Percentiles rank a stretch among this genome's conserved stretches.
Evolutionary conservation across 2,329 filamentous ascomycete genomes (phyloP).

Genomic region (Laburnicola sp.): DNA sequence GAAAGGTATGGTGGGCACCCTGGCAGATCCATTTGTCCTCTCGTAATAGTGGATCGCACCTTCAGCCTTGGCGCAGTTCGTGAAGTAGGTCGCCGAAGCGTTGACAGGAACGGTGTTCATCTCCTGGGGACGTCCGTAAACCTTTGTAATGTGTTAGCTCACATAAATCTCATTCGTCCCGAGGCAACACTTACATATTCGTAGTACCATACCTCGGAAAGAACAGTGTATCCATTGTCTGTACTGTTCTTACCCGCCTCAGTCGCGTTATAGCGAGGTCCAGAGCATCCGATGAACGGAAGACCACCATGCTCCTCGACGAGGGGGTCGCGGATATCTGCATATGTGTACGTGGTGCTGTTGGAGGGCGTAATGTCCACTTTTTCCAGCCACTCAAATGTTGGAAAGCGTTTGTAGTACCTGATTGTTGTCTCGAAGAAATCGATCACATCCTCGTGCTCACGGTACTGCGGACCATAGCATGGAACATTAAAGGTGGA

Average conservation of each 20-base stretch:
- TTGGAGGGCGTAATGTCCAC: conserved; percentile 62
- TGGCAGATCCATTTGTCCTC: conserved; percentile 50
- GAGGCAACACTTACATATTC: conserved; percentile 53
- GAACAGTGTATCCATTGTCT: conserved; percentile 61
- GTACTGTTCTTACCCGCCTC: conserved; percentile 56
- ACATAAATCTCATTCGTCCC: too few species aligned
- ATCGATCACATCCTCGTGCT: conserved; percentile 64
- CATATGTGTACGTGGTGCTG: conserved; percentile 58
- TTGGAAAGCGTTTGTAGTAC: conserved; percentile 63
- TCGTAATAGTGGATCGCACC: conserved; percentile 61
- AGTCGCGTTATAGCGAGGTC: conserved; percentile 64
- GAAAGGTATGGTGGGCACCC: conserved; percentile 31
- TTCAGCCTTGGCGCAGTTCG: conserved; percentile 59
- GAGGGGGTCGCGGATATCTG: conserved; percentile 57
- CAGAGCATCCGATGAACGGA: conserved; percentile 65
- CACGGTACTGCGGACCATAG: conserved; percentile 61
- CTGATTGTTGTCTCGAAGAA: conserved; percentile 64
- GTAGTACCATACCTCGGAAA: conserved; percentile 70
- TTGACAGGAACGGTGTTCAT: conserved; percentile 53
- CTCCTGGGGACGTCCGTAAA: conserved; percentile 59
- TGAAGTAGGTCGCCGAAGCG: conserved; percentile 52
- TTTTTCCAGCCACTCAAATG: conserved; percentile 61
- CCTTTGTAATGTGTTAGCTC: conserved; percentile 21
- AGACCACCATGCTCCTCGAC: conserved; percentile 55
- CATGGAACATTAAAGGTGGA: conserved; percentile 67